Evolutionary conservation across 768 basidiomycete genomes (phyloP).

Genomic region (Agrocybe chaxingu): DNA sequence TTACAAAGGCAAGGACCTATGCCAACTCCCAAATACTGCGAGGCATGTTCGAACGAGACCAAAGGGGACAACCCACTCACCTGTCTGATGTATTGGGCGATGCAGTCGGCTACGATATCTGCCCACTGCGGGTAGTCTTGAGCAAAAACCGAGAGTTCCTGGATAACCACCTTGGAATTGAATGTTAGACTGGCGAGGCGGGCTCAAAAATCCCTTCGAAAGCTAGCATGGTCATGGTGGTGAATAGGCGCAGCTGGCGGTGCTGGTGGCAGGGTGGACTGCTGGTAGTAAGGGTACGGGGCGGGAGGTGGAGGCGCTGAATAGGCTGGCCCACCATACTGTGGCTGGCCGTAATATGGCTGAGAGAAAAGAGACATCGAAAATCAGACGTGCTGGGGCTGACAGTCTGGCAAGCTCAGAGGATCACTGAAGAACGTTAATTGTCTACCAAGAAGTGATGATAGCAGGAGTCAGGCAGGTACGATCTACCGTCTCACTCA

Average conservation of each 20-base stretch:
- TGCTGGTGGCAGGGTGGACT: constrained; percentile 36
- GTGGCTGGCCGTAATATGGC: constrained; percentile 55
- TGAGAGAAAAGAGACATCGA: constrained; percentile 66
- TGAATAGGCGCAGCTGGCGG: constrained; percentile 31
- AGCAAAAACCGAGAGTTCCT: constrained; percentile 88
- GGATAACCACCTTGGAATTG: constrained; percentile 95
- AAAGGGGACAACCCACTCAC: constrained; percentile 57
- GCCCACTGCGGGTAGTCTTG: constrained; percentile 81
- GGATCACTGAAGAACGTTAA: constrained; percentile 22
- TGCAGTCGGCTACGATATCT: constrained; percentile 74
- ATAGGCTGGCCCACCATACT: constrained; percentile 48
- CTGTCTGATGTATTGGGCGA: constrained; percentile 82
- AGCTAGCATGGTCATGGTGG: constrained; percentile 24
- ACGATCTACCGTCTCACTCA: constrained; percentile 51
- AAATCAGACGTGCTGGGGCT: constrained; percentile 9
- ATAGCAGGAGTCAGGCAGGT: constrained; percentile 21
- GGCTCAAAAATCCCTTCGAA: constrained; percentile 68
- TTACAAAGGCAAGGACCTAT: constrained; percentile 24
- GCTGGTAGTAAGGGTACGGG: constrained; percentile 39
- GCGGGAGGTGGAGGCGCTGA: constrained; percentile 32
- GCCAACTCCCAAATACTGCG: constrained; percentile 9
- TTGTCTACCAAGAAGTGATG: constrained; percentile 16
- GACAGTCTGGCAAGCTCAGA: constrained; percentile 15
- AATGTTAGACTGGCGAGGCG: constrained; percentile 81
- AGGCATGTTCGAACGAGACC: constrained; percentile 14